Base-by-base conservation (phyloP, 805 yeast species). In the Lachancea meyersii region DNA sequence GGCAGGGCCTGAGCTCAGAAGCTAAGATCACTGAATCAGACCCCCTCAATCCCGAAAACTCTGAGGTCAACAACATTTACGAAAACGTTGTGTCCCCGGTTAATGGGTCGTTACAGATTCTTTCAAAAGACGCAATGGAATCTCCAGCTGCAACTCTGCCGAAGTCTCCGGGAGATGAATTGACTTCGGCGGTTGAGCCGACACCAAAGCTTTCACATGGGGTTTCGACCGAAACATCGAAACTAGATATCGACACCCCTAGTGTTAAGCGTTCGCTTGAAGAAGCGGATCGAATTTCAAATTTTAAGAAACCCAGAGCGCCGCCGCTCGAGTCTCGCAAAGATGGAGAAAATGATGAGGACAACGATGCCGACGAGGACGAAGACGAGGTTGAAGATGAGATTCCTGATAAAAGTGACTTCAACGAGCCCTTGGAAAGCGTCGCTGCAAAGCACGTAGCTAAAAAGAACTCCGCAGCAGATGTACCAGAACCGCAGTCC, bases 291-390 rank as follows among this genome's bases (percentile, higher is more conserved):
- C 22, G 7, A 10, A 37, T 14, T 14, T 6, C 46, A 5, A 36
- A 38, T 7, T 43, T 43, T 32, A 43, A 43, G 20, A 43, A 43
- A 28, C 46, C 42, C 14, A 26, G 41, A 30, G 38, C 31, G 34
- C 43, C 46, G 2, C 34, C 40, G 5, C 11, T 11, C n/a, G 40
- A 26, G 9, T 17, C 21, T 10, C 47, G 31, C 2, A 44, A 45
- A n/a, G 49, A 41, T 2, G 46, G 38, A 4, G 51, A 44, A 20
- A 39, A 40, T 27, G 43, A 44, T 16, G 39, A 32, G 31, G 44
- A 39, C 17, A 45, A 41, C 10, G 51, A 47, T 19, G 41, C 42
- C 7, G 51, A 46, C 11, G 40, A 27, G 8, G 38, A 41, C 34
- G 17, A 48, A 38, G 50, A 43, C 17, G 40, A 39, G 9, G 30